Percentiles rank a stretch among this genome's conserved stretches.
phyloP scores from a whole-genome alignment of 2,329 filamentous ascomycete genomes.

The Paraconiothyrium brasiliense region DNA sequence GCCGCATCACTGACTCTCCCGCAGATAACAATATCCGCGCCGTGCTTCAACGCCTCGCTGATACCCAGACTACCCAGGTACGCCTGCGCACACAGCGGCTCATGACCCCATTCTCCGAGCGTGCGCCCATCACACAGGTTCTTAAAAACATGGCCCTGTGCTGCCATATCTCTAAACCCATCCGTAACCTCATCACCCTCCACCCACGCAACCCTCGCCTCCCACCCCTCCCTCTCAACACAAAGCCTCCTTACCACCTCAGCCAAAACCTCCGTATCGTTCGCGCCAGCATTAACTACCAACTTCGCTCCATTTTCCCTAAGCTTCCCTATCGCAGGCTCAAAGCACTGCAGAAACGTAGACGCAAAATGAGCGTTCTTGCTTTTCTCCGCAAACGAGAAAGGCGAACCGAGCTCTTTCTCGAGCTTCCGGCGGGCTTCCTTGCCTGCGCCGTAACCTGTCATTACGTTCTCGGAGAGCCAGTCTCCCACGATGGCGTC shows the following conservation, averaged over 20 bases:
- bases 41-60: slow-evolving; percentile 18
- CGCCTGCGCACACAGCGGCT: slow-evolving; percentile 54
- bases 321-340: slow-evolving; percentile 20
- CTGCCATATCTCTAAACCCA: slow-evolving; percentile 39
- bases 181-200: slow-evolving; percentile 56
- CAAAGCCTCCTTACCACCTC: slow-evolving; percentile 30
- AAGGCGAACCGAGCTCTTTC: slow-evolving; percentile 8
- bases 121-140: slow-evolving; percentile 18
- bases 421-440: slow-evolving; percentile 15
- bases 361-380: slow-evolving; percentile 20
- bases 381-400: slow-evolving; percentile 20
- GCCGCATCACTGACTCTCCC: slow-evolving; percentile 30
- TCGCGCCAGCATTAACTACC: slow-evolving; percentile 54
- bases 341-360: slow-evolving; percentile 26
- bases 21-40: slow-evolving; percentile 29
- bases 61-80: slow-evolving; percentile 57
- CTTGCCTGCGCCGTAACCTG: slow-evolving; percentile 26
- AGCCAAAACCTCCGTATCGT: slow-evolving; percentile 47
- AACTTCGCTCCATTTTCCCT: slow-evolving; percentile 47
- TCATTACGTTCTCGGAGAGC: slow-evolving; percentile 29
- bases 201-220: slow-evolving; percentile 52
- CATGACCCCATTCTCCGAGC: slow-evolving; percentile 25
- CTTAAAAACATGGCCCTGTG: slow-evolving; percentile 30
- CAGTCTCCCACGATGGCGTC: slow-evolving; percentile 28
- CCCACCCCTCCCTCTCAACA: slow-evolving; percentile 40